Evolutionary conservation across 2,329 filamentous ascomycete genomes (phyloP).

Genomic region (Diplocarpon mali): DNA sequence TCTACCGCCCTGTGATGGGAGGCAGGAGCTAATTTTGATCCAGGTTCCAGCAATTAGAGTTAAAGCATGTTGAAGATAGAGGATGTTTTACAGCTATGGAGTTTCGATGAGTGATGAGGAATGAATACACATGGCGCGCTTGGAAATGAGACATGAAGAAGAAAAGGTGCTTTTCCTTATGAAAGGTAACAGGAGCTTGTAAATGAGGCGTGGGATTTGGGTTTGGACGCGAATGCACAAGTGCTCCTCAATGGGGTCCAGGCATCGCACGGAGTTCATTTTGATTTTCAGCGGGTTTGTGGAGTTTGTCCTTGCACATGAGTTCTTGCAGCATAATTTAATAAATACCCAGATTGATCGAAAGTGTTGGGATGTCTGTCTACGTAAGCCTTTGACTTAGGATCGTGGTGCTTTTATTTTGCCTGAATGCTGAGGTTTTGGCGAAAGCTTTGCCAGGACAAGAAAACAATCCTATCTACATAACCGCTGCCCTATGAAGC

Average conservation of each 20-base stretch:
- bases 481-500: no score
- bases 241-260: neutral
- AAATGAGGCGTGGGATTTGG: slow-evolving; percentile 8
- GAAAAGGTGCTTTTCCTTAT: slow-evolving; percentile 1
- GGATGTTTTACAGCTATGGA: slow-evolving; percentile 82
- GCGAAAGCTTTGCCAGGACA: neutral
- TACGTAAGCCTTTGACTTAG: no score
- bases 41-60: slow-evolving; percentile 84
- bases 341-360: no score
- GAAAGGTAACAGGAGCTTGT: slow-evolving; percentile 6
- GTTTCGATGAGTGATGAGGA: slow-evolving; percentile 55
- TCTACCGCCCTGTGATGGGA: neutral
- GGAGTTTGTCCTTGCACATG: slow-evolving; percentile 1
- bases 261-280: slow-evolving; percentile 12
- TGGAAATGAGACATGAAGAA: slow-evolving; percentile 3
- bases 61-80: slow-evolving; percentile 76
- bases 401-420: no score
- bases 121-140: slow-evolving; percentile 8
- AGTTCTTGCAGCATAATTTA: no score
- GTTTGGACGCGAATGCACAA: slow-evolving; percentile 6
- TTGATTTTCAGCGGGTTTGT: slow-evolving; percentile 6
- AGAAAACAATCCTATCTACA: neutral
- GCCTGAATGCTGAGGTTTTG: no score
- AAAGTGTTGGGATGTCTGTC: no score
- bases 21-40: neutral